These are phyloP conservation scores for Geotrichum restrictum DNA, from an alignment of 1,139 yeast genomes.

Conservation along the genomic window DNA sequence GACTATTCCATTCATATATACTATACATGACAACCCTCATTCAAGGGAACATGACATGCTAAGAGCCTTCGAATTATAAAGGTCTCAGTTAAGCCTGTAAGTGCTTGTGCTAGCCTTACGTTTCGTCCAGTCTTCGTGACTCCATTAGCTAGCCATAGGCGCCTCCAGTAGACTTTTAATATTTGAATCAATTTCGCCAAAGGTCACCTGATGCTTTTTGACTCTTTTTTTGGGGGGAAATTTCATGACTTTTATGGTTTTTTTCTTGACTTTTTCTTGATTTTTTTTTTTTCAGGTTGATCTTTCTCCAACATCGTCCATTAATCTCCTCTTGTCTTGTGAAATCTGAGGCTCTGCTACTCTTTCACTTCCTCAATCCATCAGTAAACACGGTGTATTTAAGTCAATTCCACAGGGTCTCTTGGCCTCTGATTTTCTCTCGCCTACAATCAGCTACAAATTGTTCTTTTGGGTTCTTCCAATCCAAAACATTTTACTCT, in stretches of 20 bases:
- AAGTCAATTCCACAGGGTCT: constrained; percentile 13
- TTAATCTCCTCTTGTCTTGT: background rate
- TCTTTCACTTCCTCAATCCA: background rate
- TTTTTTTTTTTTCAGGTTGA: background rate
- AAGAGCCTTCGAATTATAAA: too few species aligned
- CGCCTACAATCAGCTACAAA: background rate
- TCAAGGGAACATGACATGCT: too few species aligned
- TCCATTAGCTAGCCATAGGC: too few species aligned
- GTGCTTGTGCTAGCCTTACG: too few species aligned
- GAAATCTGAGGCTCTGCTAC: background rate
- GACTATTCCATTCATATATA: background rate
- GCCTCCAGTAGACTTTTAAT: too few species aligned
- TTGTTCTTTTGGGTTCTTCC: constrained; percentile 1
- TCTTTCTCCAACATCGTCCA: background rate
- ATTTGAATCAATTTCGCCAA: too few species aligned
- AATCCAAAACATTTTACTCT: constrained; percentile 3
- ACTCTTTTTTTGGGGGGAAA: background rate
- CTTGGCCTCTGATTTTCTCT: constrained; percentile 9
- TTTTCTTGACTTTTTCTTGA: background rate
- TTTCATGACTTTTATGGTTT: too few species aligned
- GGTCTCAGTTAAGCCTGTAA: too few species aligned
- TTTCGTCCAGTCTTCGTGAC: too few species aligned
- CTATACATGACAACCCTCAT: background rate
- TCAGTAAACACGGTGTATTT: constrained; percentile 12
- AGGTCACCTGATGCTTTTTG: background rate